phyloP scores from a whole-genome alignment of 2,329 filamentous ascomycete species.

The Hypomyces rosellus region DNA sequence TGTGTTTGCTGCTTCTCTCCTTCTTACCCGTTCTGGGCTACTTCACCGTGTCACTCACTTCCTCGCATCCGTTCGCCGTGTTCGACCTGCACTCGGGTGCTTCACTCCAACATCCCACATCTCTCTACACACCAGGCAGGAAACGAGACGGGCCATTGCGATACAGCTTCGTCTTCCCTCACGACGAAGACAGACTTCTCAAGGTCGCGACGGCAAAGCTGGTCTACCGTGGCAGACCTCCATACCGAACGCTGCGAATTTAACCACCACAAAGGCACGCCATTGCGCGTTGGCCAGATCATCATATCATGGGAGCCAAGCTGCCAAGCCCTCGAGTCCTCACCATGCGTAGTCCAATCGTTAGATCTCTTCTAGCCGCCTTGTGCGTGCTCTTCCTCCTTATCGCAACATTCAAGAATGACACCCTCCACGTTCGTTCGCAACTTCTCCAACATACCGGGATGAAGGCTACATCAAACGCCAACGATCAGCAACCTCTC shows the following conservation, averaged over 20 bases:
- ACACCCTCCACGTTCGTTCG: constrained; percentile 34
- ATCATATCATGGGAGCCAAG: constrained; percentile 31
- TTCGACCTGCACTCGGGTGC: neutral
- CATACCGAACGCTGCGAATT: neutral
- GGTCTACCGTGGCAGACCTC: neutral
- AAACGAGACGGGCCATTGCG: too few relatives aligned
- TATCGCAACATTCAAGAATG: constrained; percentile 34
- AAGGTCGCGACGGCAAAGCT: neutral
- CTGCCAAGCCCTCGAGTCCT: constrained; percentile 33
- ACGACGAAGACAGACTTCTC: neutral
- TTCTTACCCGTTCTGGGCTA: neutral
- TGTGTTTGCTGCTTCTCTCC: neutral
- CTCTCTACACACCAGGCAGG: too few relatives aligned
- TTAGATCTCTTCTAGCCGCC: constrained; percentile 38
- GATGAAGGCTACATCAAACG: constrained; percentile 19
- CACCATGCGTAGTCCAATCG: constrained; percentile 44
- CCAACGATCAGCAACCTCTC: constrained; percentile 26
- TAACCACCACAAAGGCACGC: too few relatives aligned
- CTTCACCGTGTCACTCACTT: constrained; percentile 7
- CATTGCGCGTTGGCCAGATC: neutral
- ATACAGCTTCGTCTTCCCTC: too few relatives aligned
- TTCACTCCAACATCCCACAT: too few relatives aligned
- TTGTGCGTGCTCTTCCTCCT: constrained; percentile 38
- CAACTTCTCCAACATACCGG: constrained; percentile 33
- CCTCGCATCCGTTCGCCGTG: neutral